Percentiles rank a stretch among this genome's conserved stretches.
These are phyloP conservation scores for Nicotiana attenuata DNA, from an alignment of 257 asterid genomes.

Conservation along the genomic window DNA sequence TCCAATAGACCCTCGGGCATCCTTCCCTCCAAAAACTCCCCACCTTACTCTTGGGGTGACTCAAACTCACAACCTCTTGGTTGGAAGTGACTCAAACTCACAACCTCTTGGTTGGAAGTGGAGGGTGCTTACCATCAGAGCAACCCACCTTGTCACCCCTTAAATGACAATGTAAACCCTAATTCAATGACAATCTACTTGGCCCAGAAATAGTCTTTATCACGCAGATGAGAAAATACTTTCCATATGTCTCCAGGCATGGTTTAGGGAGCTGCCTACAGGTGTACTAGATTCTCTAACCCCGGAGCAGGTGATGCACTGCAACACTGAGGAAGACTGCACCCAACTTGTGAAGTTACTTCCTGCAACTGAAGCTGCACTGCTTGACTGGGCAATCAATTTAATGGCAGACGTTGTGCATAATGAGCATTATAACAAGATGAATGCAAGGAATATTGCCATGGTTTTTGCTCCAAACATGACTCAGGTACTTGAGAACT, in stretches of 20 bases:
- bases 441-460: conserved; percentile 83
- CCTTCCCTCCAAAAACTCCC: too few relatives aligned
- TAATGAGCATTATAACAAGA: conserved; percentile 57
- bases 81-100: too few relatives aligned
- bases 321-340: conserved; percentile 85
- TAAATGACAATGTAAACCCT: background rate
- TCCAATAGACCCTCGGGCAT: too few relatives aligned
- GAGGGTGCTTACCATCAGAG: too few relatives aligned
- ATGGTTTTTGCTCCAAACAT: conserved; percentile 95
- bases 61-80: too few relatives aligned
- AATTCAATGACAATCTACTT: background rate
- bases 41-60: too few relatives aligned
- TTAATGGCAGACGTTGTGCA: conserved; percentile 74
- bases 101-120: too few relatives aligned
- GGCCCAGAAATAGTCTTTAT: background rate
- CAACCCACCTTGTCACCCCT: too few relatives aligned
- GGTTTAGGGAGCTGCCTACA: conserved; percentile 83
- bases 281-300: conserved; percentile 73
- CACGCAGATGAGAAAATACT: background rate
- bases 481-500: conserved; percentile 53
- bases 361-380: conserved; percentile 58
- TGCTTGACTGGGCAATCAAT: conserved; percentile 80
- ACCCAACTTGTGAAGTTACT: conserved; percentile 45
- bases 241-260: conserved; percentile 46
- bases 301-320: conserved; percentile 75